Conservation (phyloP, 306 rosid species). For the Ammopiptanthus mongolicus region DNA sequence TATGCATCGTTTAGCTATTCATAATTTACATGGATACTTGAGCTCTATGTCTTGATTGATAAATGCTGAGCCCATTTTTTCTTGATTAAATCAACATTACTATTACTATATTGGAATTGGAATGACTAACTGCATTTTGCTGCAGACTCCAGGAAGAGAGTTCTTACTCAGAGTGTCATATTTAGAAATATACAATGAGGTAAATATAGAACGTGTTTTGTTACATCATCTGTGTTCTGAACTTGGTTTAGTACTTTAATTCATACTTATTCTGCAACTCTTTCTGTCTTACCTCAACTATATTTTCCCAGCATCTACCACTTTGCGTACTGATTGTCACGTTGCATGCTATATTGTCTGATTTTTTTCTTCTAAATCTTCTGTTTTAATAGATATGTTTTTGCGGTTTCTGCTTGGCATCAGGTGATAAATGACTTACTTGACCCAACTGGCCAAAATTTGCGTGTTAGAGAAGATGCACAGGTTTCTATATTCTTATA, state of each 20-base stretch:
- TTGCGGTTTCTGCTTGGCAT: conserved; percentile 28
- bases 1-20: not conserved
- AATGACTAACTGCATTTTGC: conserved; percentile 23
- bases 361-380: not conserved
- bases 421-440: conserved; percentile 99
- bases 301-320: not conserved
- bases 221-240: conserved; percentile 12
- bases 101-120: not conserved
- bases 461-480: conserved; percentile 98
- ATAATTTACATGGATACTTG: not conserved
- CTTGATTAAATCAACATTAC: not conserved
- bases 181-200: conserved; percentile 98
- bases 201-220: conserved; percentile 26
- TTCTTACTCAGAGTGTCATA: conserved; percentile 95
- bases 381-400: conserved; percentile 20
- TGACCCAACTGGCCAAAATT: conserved; percentile 99
- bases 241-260: not conserved
- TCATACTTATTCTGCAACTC: not conserved
- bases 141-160: conserved; percentile 99
- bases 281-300: conserved; percentile 13
- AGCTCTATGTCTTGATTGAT: conserved; percentile 1
- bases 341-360: not conserved
- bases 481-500: conserved; percentile 51
- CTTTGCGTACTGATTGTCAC: not conserved
- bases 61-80: not conserved